phyloP scores from a whole-genome alignment of 768 basidiomycete genomes.

The Tubosaeta brunneosetosa region DNA sequence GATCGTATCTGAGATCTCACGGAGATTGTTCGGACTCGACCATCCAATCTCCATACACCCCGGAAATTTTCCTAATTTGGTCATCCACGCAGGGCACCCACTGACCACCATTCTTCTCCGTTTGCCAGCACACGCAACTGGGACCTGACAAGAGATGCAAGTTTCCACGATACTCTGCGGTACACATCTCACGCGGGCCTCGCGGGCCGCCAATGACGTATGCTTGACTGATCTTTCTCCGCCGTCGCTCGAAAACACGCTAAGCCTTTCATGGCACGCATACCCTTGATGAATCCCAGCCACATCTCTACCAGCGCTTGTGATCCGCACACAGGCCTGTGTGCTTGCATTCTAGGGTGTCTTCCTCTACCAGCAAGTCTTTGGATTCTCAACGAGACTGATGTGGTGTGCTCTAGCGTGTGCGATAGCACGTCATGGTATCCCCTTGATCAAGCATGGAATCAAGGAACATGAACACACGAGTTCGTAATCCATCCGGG shows the following conservation, averaged over 20 bases:
- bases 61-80: conserved; percentile 6
- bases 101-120: not conserved
- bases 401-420: not conserved
- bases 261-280: not conserved
- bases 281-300: not conserved
- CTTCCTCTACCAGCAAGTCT: not conserved
- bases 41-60: conserved; percentile 6
- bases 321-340: not conserved
- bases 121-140: not conserved
- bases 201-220: not conserved
- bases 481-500: not conserved
- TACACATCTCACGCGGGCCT: too few relatives aligned
- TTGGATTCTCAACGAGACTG: not conserved
- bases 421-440: not conserved
- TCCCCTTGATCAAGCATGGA: not conserved
- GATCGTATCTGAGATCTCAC: conserved; percentile 26
- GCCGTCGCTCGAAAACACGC: not conserved
- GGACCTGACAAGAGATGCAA: not conserved
- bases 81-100: not conserved
- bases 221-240: not conserved
- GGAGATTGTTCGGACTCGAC: conserved; percentile 18
- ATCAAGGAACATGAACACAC: not conserved
- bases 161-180: too few relatives aligned
- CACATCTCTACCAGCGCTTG: not conserved
- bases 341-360: not conserved